phyloP scores from a whole-genome alignment of 1,139 yeast species.

The Arxiozyma telluris region DNA sequence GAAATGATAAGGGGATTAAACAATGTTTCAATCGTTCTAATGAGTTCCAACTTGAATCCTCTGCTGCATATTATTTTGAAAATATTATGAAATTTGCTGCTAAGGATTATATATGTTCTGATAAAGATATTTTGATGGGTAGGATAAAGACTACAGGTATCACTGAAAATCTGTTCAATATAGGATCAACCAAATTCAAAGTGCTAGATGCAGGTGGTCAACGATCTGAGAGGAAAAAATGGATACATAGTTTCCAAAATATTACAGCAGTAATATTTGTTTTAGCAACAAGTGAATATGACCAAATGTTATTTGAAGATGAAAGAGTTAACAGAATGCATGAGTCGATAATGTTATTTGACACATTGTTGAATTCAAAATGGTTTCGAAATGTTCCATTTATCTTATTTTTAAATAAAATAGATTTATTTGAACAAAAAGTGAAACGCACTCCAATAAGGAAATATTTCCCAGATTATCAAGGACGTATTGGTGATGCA shows the following conservation, averaged over 20 bases:
- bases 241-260: conserved; percentile 94
- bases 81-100: conserved; percentile 56
- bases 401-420: conserved; percentile 79
- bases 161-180: conserved; percentile 72
- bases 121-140: conserved; percentile 79
- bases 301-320: conserved; percentile 86
- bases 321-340: conserved; percentile 83
- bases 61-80: conserved; percentile 70
- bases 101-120: conserved; percentile 59
- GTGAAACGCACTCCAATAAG: conserved; percentile 54
- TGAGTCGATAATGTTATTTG: conserved; percentile 79
- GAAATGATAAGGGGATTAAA: conserved; percentile 54
- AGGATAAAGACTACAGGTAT: conserved; percentile 94
- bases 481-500: conserved; percentile 52
- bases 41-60: conserved; percentile 75
- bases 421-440: conserved; percentile 71
- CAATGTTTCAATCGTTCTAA: conserved; percentile 55
- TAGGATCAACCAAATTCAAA: conserved; percentile 57
- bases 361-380: conserved; percentile 71
- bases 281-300: conserved; percentile 88
- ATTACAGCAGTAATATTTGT: conserved; percentile 86
- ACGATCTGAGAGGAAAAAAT: conserved; percentile 82
- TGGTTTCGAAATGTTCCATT: conserved; percentile 86
- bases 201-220: conserved; percentile 98
- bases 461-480: conserved; percentile 64